Evolutionary conservation across 768 basidiomycete genomes (phyloP).

Genomic region (Leucocoprinus birnbaumii): DNA sequence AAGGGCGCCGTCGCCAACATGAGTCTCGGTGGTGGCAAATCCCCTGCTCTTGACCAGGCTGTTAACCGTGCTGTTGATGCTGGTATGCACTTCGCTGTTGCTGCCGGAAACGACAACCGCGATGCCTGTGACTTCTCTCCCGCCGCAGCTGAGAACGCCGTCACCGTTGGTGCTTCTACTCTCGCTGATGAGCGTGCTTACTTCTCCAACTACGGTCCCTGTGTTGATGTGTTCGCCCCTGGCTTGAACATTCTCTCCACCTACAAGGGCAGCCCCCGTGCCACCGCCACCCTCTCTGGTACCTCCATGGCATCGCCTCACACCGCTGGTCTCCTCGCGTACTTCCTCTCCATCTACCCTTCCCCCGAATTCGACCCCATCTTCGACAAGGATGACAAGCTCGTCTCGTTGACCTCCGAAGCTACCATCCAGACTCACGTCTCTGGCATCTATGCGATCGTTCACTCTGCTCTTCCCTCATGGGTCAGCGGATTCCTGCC

Average conservation of each 20-base stretch:
- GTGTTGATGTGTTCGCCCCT: slow-evolving; percentile 93
- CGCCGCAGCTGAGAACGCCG: slow-evolving; percentile 81
- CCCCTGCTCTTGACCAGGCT: slow-evolving; percentile 74
- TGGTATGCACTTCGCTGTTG: slow-evolving; percentile 96
- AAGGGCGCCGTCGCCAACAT: slow-evolving; percentile 97
- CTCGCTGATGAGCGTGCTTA: slow-evolving; percentile 79
- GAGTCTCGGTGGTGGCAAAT: slow-evolving; percentile 96
- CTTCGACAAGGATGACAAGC: slow-evolving; percentile 33
- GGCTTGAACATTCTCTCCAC: slow-evolving; percentile 91
- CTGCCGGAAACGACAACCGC: slow-evolving; percentile 87
- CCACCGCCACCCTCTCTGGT: slow-evolving; percentile 80
- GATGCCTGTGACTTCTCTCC: slow-evolving; percentile 95
- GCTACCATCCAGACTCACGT: slow-evolving; percentile 19
- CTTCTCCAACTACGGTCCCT: slow-evolving; percentile 90
- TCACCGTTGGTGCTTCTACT: slow-evolving; percentile 93
- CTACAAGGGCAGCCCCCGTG: slow-evolving; percentile 60
- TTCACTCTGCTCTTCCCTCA: slow-evolving; percentile 51
- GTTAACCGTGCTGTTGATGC: slow-evolving; percentile 81
- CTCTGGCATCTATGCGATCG: slow-evolving; percentile 44
- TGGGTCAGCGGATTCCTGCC: slow-evolving; percentile 61
- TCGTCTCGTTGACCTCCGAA: slow-evolving; percentile 32
- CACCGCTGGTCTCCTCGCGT: slow-evolving; percentile 85
- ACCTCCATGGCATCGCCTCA: slow-evolving; percentile 97
- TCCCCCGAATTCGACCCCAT: slow-evolving; percentile 57
- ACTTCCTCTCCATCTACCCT: slow-evolving; percentile 88